Conservation (phyloP, 129 eudicot species). For the Pseudognaphalium luteoalbum region DNA sequence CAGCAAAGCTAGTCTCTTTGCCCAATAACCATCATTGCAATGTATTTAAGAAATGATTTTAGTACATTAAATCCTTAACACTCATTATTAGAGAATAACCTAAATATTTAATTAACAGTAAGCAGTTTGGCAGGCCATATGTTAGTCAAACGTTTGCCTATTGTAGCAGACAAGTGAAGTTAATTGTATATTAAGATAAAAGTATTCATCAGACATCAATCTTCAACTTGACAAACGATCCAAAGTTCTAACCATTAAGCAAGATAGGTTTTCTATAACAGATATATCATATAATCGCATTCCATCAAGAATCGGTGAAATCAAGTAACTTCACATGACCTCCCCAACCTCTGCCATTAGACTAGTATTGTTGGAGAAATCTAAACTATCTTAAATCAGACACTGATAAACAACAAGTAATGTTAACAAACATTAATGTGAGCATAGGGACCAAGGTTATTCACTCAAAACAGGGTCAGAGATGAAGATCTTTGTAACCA, state of each 20-base stretch:
- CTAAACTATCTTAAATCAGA: not conserved
- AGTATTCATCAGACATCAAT: not conserved
- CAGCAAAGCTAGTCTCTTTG: slow-evolving; percentile 6
- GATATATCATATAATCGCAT: not conserved
- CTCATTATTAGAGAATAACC: not conserved
- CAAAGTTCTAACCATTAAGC: not conserved
- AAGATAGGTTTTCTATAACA: not conserved
- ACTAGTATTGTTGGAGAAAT: not conserved
- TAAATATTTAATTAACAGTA: not conserved
- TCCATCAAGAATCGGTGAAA: not conserved
- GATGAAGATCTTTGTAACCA: not conserved
- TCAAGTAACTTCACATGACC: not conserved
- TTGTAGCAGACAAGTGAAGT: not conserved
- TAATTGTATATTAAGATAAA: not conserved
- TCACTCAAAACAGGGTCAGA: not conserved
- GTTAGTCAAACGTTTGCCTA: not conserved
- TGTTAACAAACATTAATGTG: not conserved
- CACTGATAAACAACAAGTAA: not conserved
- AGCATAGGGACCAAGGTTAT: not conserved
- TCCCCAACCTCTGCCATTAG: not conserved
- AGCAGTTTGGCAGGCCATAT: not conserved
- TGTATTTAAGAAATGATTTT: not conserved
- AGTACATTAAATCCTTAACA: slow-evolving; percentile 1
- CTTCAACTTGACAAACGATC: not conserved
- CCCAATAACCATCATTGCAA: not conserved